A percentile compares a stretch with the other conserved stretches of the same genome.
phyloP scores from a whole-genome alignment of 345 rosid species.

The Corchorus capsularis region DNA sequence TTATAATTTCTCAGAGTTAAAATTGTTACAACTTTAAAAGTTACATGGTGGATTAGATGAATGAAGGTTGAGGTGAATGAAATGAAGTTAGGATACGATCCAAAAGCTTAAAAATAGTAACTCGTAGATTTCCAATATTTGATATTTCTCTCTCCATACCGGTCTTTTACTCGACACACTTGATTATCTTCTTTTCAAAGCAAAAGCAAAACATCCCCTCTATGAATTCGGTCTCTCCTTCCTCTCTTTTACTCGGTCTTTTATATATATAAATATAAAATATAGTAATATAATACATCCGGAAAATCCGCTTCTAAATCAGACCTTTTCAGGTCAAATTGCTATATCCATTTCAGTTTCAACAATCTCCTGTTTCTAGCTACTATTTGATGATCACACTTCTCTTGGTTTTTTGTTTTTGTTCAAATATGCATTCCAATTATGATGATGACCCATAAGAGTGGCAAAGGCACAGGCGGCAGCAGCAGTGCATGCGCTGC shows the following conservation, averaged over 20 bases:
- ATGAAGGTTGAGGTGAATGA: too few relatives aligned
- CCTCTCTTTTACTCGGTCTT: constrained; percentile 43
- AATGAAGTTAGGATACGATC: too few relatives aligned
- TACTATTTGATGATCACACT: too few relatives aligned
- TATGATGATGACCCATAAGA: constrained; percentile 76
- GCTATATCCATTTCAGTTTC: constrained; percentile 37
- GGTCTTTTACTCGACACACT: too few relatives aligned
- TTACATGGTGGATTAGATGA: too few relatives aligned
- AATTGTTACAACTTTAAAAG: too few relatives aligned
- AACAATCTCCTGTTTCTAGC: background rate
- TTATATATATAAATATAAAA: background rate
- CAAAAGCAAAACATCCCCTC: background rate
- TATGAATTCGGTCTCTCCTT: background rate
- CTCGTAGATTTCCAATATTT: too few relatives aligned
- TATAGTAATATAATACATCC: constrained; percentile 19
- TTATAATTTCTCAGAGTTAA: too few relatives aligned
- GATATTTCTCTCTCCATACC: too few relatives aligned
- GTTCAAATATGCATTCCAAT: too few relatives aligned
- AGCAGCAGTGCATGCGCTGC: constrained; percentile 87
- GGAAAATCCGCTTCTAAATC: constrained; percentile 43
- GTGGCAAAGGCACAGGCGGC: constrained; percentile 42
- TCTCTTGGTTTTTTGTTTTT: background rate
- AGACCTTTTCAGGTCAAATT: constrained; percentile 43
- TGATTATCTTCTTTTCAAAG: too few relatives aligned
- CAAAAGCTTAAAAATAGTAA: too few relatives aligned